Evolutionary conservation across 352 stramenopile genomes (phyloP), one percentile per base, ranked within the genome.

Genomic region (Pythium oligandrum): DNA sequence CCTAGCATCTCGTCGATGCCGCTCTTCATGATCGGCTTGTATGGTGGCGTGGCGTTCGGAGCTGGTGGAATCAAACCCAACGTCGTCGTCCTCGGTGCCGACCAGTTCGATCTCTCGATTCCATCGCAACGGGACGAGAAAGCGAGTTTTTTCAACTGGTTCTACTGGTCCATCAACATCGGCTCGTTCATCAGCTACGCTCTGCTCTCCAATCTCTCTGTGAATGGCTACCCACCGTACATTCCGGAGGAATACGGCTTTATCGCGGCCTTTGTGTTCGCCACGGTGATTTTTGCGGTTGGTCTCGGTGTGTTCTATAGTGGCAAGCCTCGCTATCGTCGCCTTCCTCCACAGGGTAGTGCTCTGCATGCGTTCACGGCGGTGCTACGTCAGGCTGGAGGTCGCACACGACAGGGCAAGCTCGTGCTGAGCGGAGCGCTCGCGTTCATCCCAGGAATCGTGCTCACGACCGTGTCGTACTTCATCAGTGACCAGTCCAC

Each of bases 81-180:
- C 46, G 71, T 79, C 7, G 77, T 87, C 43, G 74, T 78, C 7
- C 73, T 80, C 48, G 76, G 79, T 44, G 79, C 85, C 0, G 85
- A 95, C 42, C 85, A 95, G 52, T 95, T 95, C 52, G 73, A 95
- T 64, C 59, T 90, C 4, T 56, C 72, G 30, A 77, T 90, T 33
- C 81, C 79, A 0, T 66, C 66, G 5, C 79, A 95, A 64, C 75
- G 78, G 3, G 55, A 55, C 0, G 83, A 93, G 66, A 90, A 95
- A 51, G 85, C 90, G 59, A 90, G 78, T 39, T 97, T 96, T 63
- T 97, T 97, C 72, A 96, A 96, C 58, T 96, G 81, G 80, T 97
- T 97, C 67, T 97, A 97, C 69, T 96, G 86, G 86, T 71, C 83
- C 10, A 96, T 97, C 66, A 97, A 97, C 60, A 73, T 96, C 31